Conservation (phyloP, 1,284 basidiomycete genomes). For the Heterobasidion irregulare region DNA sequence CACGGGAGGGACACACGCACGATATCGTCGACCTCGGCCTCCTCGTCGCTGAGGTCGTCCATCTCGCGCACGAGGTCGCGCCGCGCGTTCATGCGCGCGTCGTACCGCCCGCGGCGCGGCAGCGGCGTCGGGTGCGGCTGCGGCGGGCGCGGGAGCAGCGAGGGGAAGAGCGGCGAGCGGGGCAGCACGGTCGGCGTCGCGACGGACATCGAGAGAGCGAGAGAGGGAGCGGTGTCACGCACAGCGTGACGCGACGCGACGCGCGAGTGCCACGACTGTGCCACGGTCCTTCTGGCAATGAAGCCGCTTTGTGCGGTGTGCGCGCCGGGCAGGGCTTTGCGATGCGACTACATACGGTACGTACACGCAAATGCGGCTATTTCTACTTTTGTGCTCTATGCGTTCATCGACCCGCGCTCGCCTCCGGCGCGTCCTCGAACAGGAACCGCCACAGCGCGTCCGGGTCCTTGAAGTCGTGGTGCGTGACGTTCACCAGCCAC, state of each 20-base stretch:
- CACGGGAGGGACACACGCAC: constrained; percentile 29
- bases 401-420: background rate
- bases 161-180: constrained; percentile 49
- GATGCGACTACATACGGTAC: too few relatives aligned
- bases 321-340: too few relatives aligned
- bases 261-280: background rate
- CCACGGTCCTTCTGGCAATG: background rate
- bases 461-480: constrained; percentile 86
- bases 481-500: constrained; percentile 92
- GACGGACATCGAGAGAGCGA: constrained; percentile 35
- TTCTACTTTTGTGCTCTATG: too few relatives aligned
- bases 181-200: constrained; percentile 63
- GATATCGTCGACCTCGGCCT: constrained; percentile 67
- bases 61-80: constrained; percentile 73
- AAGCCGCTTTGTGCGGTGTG: too few relatives aligned
- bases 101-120: constrained; percentile 35
- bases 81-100: constrained; percentile 47
- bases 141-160: constrained; percentile 56
- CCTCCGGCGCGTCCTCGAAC: constrained; percentile 27
- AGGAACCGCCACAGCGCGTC: constrained; percentile 86
- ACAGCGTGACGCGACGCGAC: background rate
- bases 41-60: constrained; percentile 81
- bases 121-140: constrained; percentile 59
- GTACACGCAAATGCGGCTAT: too few relatives aligned
- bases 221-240: background rate